Evolutionary conservation across 108 stramenopile species (phyloP).

Genomic region (Hondaea fermentalgiana): DNA sequence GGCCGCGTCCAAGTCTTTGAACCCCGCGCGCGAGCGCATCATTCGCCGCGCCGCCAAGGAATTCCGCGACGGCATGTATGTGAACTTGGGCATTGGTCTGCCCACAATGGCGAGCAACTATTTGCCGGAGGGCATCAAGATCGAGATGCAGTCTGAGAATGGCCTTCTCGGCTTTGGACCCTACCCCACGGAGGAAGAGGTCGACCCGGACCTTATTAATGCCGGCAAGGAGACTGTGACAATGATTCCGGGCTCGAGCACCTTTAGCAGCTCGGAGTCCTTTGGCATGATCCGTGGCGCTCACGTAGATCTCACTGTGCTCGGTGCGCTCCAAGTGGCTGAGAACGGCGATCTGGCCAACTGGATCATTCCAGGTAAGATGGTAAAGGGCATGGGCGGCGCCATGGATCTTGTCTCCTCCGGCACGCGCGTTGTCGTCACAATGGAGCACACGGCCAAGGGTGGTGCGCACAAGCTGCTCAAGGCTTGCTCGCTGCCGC

Average conservation of each 20-base stretch:
- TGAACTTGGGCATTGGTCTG: slow-evolving; percentile 81
- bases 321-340: slow-evolving; percentile 77
- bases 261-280: slow-evolving; percentile 65
- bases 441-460: slow-evolving; percentile 85
- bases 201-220: slow-evolving; percentile 78
- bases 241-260: slow-evolving; percentile 56
- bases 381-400: slow-evolving; percentile 83
- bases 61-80: slow-evolving; percentile 83
- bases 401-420: slow-evolving; percentile 85
- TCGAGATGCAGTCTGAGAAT: slow-evolving; percentile 84
- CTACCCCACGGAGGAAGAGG: slow-evolving; percentile 60
- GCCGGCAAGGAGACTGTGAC: slow-evolving; percentile 87
- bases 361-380: slow-evolving; percentile 87
- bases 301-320: slow-evolving; percentile 79
- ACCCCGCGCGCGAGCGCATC: slow-evolving; percentile 65
- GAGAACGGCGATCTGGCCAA: slow-evolving; percentile 76
- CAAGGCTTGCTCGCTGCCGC: slow-evolving; percentile 66
- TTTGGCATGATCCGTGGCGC: slow-evolving; percentile 87
- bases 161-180: slow-evolving; percentile 78
- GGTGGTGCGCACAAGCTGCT: slow-evolving; percentile 75
- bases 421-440: slow-evolving; percentile 71
- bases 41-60: slow-evolving; percentile 75
- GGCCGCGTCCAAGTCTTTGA: background rate
- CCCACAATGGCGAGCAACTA: slow-evolving; percentile 75
- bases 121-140: slow-evolving; percentile 69